Base-by-base conservation (phyloP, 768 basidiomycete genomes). In the Lentinus brumalis region DNA sequence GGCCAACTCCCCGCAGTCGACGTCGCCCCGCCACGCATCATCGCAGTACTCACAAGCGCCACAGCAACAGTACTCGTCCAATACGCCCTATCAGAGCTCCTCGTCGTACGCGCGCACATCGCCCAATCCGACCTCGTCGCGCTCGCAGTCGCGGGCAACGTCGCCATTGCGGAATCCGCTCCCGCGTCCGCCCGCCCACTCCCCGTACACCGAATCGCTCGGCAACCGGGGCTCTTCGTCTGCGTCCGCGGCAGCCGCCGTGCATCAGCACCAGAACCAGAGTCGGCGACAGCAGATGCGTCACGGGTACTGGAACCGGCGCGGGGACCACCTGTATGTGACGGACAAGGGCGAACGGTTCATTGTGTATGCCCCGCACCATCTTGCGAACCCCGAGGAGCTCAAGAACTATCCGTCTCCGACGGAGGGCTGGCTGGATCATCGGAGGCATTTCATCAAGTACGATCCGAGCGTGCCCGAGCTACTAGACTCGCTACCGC, bases 251-350 rank as follows among this genome's bases (percentile, higher is more conserved):
- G 54, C 67, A 31, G 40, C 67, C 32, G 49, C 70, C 39, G 7
- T 63, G 0, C 53, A 44, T 0, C 74, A 75, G 47, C 71, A 70
- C 39, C 66, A 71, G 8, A 49, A 14, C 46, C 3, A 18, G 26
- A 11, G 14, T 8, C 21, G 26, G 46, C 21, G 46, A n/a, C n/a
- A n/a, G 16, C 16, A 16, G 46, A 29, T 78, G 59, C 86, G 88
- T 18, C 73, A 73, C 38, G 90, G 89, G 1, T 84, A 76, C 65
- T 92, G 90, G 90, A 92, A 92, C 64, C 69, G 80, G n/a, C 83
- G 89, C 1, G 90, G 90, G 0, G 90, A 92, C 69, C 83, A 89
- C 65, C 78, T 88, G 52, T 56, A 56, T 35, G 29, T 62, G 29
- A 39, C 57, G 21, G 53, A 59, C 15, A 7, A n/a, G 15, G 59